Conservation (phyloP, 1,139 yeast species). For the Candida albicans region DNA sequence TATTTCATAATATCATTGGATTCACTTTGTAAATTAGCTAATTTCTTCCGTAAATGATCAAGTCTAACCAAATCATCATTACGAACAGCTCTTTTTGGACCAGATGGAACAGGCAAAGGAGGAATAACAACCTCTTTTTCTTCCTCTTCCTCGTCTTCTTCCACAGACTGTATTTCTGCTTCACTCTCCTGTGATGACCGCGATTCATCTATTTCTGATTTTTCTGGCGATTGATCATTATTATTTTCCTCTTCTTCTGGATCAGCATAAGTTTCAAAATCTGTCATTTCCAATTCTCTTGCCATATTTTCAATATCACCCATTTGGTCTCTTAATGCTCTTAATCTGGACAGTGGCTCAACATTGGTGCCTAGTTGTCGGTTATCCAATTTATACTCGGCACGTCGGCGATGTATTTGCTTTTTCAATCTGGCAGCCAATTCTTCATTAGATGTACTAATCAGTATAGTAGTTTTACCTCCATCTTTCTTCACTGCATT, state of each 20-base stretch:
- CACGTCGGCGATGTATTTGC: slow-evolving; percentile 62
- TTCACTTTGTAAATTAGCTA: slow-evolving; percentile 64
- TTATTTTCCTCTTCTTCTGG: slow-evolving; percentile 14
- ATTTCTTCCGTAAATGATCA: slow-evolving; percentile 54
- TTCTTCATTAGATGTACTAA: slow-evolving; percentile 43
- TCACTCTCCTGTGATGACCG: slow-evolving; percentile 11
- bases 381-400: slow-evolving; percentile 59
- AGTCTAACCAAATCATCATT: slow-evolving; percentile 47
- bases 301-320: slow-evolving; percentile 84
- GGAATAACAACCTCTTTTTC: slow-evolving; percentile 18
- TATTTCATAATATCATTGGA: slow-evolving; percentile 73
- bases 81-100: slow-evolving; percentile 37
- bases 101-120: slow-evolving; percentile 18
- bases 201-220: too few relatives aligned
- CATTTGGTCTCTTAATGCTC: slow-evolving; percentile 81
- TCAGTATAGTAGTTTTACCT: slow-evolving; percentile 35
- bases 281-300: slow-evolving; percentile 81
- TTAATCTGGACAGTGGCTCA: slow-evolving; percentile 76
- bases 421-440: slow-evolving; percentile 53
- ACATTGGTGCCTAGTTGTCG: slow-evolving; percentile 56
- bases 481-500: slow-evolving; percentile 21
- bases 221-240: too few relatives aligned
- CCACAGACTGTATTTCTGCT: slow-evolving; percentile 21
- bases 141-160: slow-evolving; percentile 17
- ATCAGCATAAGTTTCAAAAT: slow-evolving; percentile 52